Base-by-base conservation (phyloP, 768 basidiomycete genomes). In the Tephrocybe rancida region DNA sequence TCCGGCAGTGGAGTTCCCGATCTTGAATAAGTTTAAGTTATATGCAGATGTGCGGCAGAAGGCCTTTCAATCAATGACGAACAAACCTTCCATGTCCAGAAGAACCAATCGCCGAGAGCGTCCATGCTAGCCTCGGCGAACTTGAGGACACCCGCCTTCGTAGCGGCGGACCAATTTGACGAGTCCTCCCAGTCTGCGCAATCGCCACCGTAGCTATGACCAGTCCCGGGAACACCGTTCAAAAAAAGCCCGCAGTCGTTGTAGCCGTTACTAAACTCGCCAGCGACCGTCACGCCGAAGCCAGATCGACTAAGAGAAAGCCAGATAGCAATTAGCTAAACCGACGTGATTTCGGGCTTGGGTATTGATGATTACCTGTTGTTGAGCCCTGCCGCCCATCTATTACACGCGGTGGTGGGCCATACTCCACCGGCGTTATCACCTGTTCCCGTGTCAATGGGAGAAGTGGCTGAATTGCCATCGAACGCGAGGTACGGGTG, bases 211-310 rank as follows among this genome's bases (percentile, higher is more conserved):
- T 68, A 76, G 13, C 21, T 60, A 52, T 25, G 56, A 21, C 55
- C 43, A 2, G 55, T 53, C 7, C 57, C 56, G 3, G 57, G 13
- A 26, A 58, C 48, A 0, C 64, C 64, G 26, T 38, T 60, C 35
- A 65, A 54, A 53, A 57, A 65, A 18, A 64, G 57, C 7, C 62
- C 86, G 58, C 88, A 89, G 42, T 79, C 73, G 63, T 86, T 88
- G 64, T 70, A 75, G 14, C 81, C 87, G 14, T 79, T 75, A 54
- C 85, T 86, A 67, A 85, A 92, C 69, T 93, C 90, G 39, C 88
- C 90, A 1, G 86, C 83, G 21, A 86, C 60, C 6, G 84, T 84
- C 38, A 92, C 69, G 11, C 91, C 91, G 59, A 90, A 90, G 38
- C 56, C 38, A 25, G 54, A 45, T 54, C 60, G 64, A 54, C 64